A percentile compares a stretch with the other conserved stretches of the same genome.
phyloP scores from a whole-genome alignment of 768 basidiomycete species.

The Serendipita sp. region DNA sequence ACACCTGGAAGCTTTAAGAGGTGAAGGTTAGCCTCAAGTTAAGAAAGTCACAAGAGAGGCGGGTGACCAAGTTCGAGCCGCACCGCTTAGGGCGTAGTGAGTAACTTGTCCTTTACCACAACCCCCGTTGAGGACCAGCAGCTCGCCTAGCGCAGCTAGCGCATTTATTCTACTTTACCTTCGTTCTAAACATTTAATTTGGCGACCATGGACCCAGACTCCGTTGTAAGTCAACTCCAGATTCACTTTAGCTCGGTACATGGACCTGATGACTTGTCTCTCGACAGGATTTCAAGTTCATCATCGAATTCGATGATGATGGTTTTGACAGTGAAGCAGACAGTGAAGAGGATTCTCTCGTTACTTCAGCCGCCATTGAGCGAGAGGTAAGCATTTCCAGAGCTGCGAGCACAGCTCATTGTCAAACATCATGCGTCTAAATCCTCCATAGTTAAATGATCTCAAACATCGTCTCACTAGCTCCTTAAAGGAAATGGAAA shows the following conservation, averaged over 20 bases:
- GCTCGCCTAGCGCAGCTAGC: neutral
- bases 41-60: no score
- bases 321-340: neutral
- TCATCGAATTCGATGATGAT: slow-evolving; percentile 2
- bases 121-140: neutral
- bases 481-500: neutral
- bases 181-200: neutral
- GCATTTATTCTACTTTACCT: neutral
- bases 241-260: neutral
- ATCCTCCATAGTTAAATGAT: neutral
- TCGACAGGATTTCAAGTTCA: neutral
- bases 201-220: neutral
- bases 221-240: neutral
- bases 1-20: no score
- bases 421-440: neutral
- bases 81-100: no score
- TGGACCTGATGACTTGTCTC: neutral
- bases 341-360: neutral
- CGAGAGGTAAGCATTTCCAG: neutral
- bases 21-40: no score
- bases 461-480: neutral
- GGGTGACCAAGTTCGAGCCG: no score
- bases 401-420: neutral
- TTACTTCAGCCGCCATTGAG: neutral
- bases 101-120: neutral